Evolutionary conservation across 2,329 filamentous ascomycete genomes (phyloP).

Genomic region (Monosporascus sp.): DNA sequence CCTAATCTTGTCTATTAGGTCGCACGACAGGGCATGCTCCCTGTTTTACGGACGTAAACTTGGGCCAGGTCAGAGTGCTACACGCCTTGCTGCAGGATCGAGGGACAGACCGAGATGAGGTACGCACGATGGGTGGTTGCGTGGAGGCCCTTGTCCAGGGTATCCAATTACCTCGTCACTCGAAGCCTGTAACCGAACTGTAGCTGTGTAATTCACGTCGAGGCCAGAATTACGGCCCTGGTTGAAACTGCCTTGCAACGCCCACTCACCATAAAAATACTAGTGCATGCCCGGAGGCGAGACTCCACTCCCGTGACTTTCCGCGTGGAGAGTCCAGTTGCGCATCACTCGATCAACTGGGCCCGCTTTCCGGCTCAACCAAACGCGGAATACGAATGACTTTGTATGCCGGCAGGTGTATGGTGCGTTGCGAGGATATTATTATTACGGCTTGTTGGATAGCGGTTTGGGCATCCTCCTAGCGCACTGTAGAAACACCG

Average conservation of each 20-base stretch:
- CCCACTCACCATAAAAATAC: too few relatives aligned
- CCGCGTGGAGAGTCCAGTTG: slow-evolving; percentile 3
- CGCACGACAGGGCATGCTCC: slow-evolving; percentile 15
- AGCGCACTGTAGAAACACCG: too few relatives aligned
- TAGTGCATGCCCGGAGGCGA: too few relatives aligned
- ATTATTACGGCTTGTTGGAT: too few relatives aligned
- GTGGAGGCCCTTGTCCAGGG: slow-evolving; percentile 16
- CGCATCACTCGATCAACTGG: slow-evolving; percentile 1
- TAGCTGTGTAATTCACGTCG: neutral
- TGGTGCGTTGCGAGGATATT: neutral
- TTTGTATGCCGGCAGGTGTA: neutral
- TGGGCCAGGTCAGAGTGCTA: slow-evolving; percentile 18
- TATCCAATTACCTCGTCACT: slow-evolving; percentile 8
- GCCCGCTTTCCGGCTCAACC: neutral
- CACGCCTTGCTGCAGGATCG: slow-evolving; percentile 31
- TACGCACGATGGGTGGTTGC: slow-evolving; percentile 27
- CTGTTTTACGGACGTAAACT: slow-evolving; percentile 27
- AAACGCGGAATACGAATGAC: neutral
- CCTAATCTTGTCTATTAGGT: slow-evolving; percentile 15
- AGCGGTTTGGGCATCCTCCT: too few relatives aligned
- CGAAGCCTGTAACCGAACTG: slow-evolving; percentile 3
- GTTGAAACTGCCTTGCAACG: neutral
- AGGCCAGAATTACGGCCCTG: neutral
- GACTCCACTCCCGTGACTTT: neutral
- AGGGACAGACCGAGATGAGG: slow-evolving; percentile 30